Evolutionary conservation across 352 stramenopile genomes (phyloP).

Genomic region (Phytophthora ohioensis): DNA sequence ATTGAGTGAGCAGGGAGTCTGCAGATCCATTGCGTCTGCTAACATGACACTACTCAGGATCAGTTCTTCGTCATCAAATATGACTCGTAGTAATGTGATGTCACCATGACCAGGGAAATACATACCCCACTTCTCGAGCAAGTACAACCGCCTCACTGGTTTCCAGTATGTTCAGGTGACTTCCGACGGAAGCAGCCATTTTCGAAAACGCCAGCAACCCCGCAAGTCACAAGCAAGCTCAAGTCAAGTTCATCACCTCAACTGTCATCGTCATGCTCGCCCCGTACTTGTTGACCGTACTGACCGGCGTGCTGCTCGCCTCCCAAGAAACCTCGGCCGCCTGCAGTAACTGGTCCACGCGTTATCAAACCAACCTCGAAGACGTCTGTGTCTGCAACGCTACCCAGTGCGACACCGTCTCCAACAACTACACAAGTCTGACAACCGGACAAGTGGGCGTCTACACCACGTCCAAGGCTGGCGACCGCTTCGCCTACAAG

Average conservation of each 20-base stretch:
- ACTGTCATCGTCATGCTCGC: constrained; percentile 15
- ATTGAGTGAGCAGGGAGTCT: background rate
- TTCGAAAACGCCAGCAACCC: background rate
- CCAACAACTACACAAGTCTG: constrained; percentile 56
- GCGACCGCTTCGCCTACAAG: constrained; percentile 56
- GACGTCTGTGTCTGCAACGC: constrained; percentile 64
- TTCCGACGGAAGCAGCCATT: background rate
- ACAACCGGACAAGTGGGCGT: constrained; percentile 47
- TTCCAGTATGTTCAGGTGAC: background rate
- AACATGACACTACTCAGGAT: constrained; percentile 1
- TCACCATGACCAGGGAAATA: constrained; percentile 1
- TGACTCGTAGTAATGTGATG: constrained; percentile 7
- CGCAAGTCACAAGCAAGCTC: background rate
- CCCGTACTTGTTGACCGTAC: constrained; percentile 5
- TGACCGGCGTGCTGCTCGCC: constrained; percentile 12
- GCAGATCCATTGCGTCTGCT: background rate
- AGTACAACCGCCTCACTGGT: background rate
- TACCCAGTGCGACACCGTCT: constrained; percentile 62
- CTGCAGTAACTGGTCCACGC: constrained; percentile 56
- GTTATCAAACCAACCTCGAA: constrained; percentile 54
- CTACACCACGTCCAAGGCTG: constrained; percentile 58
- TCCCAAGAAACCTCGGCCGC: constrained; percentile 20
- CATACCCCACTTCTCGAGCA: background rate
- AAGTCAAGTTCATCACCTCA: too few species aligned
- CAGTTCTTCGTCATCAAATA: constrained; percentile 13